Evolutionary conservation across 176 grass and related monocot genomes (phyloP).

Genomic region (Avena eriantha): DNA sequence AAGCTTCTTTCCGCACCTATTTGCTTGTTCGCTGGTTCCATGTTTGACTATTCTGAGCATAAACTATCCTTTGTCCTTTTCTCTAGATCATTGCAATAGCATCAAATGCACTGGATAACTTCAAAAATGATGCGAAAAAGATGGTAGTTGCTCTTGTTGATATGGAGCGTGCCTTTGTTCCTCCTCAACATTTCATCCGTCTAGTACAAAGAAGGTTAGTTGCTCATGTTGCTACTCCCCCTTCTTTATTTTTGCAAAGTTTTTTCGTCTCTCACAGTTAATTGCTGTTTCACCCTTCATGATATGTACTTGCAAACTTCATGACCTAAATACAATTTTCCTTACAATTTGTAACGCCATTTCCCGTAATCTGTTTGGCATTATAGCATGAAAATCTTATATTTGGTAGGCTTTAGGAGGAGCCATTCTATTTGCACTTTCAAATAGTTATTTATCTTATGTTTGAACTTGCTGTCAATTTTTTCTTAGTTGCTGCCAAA

Average conservation of each 20-base stretch:
- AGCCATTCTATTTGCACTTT: background rate
- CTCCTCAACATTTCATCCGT: constrained; percentile 93
- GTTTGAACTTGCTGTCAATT: background rate
- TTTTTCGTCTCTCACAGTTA: background rate
- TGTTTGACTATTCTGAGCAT: constrained; percentile 40
- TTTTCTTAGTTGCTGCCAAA: background rate
- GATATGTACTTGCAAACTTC: constrained; percentile 18
- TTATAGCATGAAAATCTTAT: background rate
- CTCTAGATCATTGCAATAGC: constrained; percentile 83
- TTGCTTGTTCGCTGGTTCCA: constrained; percentile 1
- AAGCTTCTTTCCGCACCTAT: background rate
- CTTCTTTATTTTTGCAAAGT: background rate
- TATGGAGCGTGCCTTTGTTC: constrained; percentile 96
- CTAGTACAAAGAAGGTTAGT: constrained; percentile 92
- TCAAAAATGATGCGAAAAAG: constrained; percentile 90
- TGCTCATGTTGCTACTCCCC: constrained; percentile 23
- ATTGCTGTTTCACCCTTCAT: constrained; percentile 15
- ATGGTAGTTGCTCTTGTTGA: constrained; percentile 98
- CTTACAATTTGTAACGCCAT: background rate
- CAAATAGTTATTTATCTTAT: background rate
- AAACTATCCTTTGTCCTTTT: constrained; percentile 40
- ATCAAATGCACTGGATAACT: constrained; percentile 79
- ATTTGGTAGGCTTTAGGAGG: background rate
- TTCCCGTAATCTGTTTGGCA: constrained; percentile 11
- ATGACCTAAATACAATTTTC: background rate